Evolutionary conservation across 768 basidiomycete genomes (phyloP), one percentile per base, ranked within the genome.

Genomic region (Russula ochroleuca): DNA sequence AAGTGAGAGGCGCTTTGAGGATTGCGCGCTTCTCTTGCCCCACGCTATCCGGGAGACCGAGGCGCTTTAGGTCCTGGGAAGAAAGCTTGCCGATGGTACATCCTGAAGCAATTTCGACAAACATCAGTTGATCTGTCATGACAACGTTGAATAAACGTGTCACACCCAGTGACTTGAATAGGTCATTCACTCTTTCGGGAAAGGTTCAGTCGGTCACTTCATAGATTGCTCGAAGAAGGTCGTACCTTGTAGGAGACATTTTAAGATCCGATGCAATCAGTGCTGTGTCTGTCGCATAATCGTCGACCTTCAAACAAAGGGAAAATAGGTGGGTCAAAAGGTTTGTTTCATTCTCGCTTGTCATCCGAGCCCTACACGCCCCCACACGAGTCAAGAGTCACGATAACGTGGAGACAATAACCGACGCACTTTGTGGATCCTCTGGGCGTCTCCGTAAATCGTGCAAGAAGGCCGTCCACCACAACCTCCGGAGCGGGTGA

Each of bases 241-340:
- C 90, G 66, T 69, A 96, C 94, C 84, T 85, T 7, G 78, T 57
- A 13, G 81, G 70, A 3, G 81, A 71, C 79, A 92, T 82, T 66
- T 80, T 83, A 8, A 98, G 74, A 74, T 97, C 95, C 8, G 80
- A 76, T 2, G 93, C 90, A 38, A 97, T 75, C 33, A 81, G 70
- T 2, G 80, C 76, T 0, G 86, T 80, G 66, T 97, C 87, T 0
- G 86, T 82, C 0, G 85, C 84, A 69, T 84, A 96, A 58, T 85
- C 83, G 67, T 97, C 94, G 8, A 94, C 72, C 54, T 82, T 84
- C 33, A 97, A 81, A 70, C 87, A 91, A 0, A 96, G 77, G 1
- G 89, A 87, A 64, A 96, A 88, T 71, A 94, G 81, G 69, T 92
- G 83, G 1, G 90, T 84, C 61, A 94, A 75, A 2, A 96, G 78